Percentiles rank a stretch among this genome's conserved stretches.
These are phyloP conservation scores for Suzukiozyma palmioleophila DNA, from an alignment of 1,139 yeast species.

Conservation along the genomic window DNA sequence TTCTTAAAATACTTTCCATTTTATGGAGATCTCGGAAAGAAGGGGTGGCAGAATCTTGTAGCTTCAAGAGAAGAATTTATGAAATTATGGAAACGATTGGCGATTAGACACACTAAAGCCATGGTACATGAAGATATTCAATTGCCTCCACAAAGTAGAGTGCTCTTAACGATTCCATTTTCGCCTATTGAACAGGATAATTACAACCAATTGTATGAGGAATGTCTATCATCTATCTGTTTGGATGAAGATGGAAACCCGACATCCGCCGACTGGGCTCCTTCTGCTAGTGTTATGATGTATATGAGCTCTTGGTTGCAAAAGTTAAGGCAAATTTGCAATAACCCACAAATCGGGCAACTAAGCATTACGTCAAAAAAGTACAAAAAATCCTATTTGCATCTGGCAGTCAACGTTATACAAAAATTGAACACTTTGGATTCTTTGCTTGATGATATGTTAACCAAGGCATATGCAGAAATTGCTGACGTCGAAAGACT, in stretches of 20 bases:
- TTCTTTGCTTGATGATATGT: conserved; percentile 63
- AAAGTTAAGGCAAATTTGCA: conserved; percentile 71
- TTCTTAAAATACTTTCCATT: conserved; percentile 71
- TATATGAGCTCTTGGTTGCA: conserved; percentile 64
- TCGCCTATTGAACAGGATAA: conserved; percentile 80
- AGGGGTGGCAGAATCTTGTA: conserved; percentile 30
- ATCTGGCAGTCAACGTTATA: conserved; percentile 10
- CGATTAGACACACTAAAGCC: conserved; percentile 78
- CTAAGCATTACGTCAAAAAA: conserved; percentile 27
- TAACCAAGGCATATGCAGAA: conserved; percentile 46
- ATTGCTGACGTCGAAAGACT: conserved; percentile 47
- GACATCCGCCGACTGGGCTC: conserved; percentile 46
- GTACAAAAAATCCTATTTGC: conserved; percentile 16
- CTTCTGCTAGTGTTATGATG: conserved; percentile 34
- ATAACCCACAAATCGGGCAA: conserved; percentile 71
- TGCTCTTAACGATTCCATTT: conserved; percentile 67
- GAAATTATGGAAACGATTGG: conserved; percentile 42
- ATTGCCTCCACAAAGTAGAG: conserved; percentile 73
- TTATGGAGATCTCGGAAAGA: conserved; percentile 31
- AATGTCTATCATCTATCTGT: conserved; percentile 60
- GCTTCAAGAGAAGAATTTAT: conserved; percentile 37
- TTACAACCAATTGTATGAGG: conserved; percentile 59
- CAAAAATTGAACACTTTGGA: conserved; percentile 56
- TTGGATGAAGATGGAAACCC: conserved; percentile 59
- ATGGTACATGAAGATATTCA: conserved; percentile 75